phyloP scores from a whole-genome alignment of 495 filamentous ascomycete species.

The Tuber calosporum region DNA sequence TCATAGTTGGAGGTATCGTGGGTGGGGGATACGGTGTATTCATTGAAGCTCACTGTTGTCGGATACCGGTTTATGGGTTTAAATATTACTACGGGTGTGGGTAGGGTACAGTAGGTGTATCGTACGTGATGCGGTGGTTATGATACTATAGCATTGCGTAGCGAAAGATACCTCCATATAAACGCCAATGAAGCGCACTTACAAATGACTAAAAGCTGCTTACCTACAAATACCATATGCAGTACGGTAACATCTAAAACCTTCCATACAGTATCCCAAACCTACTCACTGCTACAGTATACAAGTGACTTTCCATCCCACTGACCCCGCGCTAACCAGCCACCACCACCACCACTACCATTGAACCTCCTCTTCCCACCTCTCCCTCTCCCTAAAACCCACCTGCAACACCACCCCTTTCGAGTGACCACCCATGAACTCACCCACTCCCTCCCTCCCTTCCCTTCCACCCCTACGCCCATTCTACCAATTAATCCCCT shows the following conservation, averaged over 20 bases:
- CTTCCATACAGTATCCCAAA: not conserved
- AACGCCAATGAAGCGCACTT: not conserved
- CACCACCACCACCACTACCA: not conserved
- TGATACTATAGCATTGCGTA: not conserved
- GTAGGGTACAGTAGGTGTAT: not conserved
- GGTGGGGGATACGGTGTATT: not conserved
- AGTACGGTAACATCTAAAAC: not conserved
- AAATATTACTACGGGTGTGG: not conserved
- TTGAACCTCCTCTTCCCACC: not conserved
- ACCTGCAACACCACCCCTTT: not conserved
- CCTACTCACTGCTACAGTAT: too few relatives aligned
- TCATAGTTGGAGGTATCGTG: not conserved
- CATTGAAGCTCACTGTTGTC: not conserved
- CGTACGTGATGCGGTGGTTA: not conserved
- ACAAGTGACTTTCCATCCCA: not conserved
- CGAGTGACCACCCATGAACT: not conserved
- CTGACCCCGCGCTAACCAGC: not conserved
- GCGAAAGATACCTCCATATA: not conserved
- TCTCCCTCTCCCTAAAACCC: not conserved
- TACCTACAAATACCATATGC: too few relatives aligned
- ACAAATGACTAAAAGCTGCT: not conserved
- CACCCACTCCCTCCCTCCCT: not conserved
- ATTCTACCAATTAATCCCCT: not conserved
- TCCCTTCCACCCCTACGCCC: not conserved
- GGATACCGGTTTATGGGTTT: not conserved